Base-by-base conservation (phyloP, 164 flowering plant species). In the Nymphaea colorata region DNA sequence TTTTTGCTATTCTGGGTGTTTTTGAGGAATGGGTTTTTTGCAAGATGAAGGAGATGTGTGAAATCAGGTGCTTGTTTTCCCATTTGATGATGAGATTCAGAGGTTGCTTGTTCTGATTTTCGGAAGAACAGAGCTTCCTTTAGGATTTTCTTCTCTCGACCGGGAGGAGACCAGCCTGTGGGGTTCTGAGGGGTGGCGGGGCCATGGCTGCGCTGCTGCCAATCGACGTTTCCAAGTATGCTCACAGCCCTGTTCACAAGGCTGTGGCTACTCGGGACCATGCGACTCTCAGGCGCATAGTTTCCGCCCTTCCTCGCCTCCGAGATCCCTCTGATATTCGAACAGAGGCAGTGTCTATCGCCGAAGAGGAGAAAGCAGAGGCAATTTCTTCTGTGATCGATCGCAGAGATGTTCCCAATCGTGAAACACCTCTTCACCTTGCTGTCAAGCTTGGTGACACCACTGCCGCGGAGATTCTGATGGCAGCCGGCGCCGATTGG, bases 401-500 rank as follows among this genome's bases (percentile, higher is more conserved):
- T 73, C 72, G 89, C 42, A 78, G 96, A 0, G 93, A 91, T 73
- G 96, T 91, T 16, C 97, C 91, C 5, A 79, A 84, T 69, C 82
- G 96, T 1, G 97, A 91, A 12, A 84, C 93, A 4, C 91, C 97
- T 11, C 87, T 91, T 67, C 97, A 91, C 71, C 76, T 91, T 73
- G 96, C 97, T 41, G 96, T 89, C 44, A 86, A 85, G 61, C 76
- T 84, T 11, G 81, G 87, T 7, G 97, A 91, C 73, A 83, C 76
- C 53, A 81, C 79, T 17, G 79, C 89, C 0, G 75, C 89, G 0
- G 89, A 87, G 71, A 82, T 89, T 84, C 87, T 91, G 47, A 89
- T 89, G 96, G 76, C 75, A 69, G 90, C 96, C 43, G 97, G 97
- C 6, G 90, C 95, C 4, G 96, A 91, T 74, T 89, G 88, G 88